Conservation (phyloP, 768 basidiomycete genomes). For the Agaricus subrufescens region DNA sequence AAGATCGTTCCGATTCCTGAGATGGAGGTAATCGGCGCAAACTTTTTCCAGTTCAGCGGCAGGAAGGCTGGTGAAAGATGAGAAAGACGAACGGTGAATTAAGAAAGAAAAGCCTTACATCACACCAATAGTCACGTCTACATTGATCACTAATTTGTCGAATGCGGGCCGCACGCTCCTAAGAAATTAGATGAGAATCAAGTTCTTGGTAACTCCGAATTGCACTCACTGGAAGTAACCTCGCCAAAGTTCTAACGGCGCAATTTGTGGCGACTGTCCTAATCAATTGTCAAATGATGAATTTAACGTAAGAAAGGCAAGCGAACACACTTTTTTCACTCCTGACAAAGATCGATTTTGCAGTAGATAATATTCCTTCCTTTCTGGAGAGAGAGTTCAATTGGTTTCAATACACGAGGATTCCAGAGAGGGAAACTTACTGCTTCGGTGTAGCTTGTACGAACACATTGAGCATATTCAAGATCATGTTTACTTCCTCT, state of each 20-base stretch:
- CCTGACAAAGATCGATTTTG: slow-evolving; percentile 6
- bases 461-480: slow-evolving; percentile 31
- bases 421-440: slow-evolving; percentile 11
- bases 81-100: background rate
- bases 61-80: slow-evolving; percentile 19
- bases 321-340: background rate
- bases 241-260: slow-evolving; percentile 33
- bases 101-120: slow-evolving; percentile 22
- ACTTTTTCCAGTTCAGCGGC: slow-evolving; percentile 15
- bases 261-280: slow-evolving; percentile 15
- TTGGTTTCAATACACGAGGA: background rate
- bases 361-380: slow-evolving; percentile 1
- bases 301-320: background rate
- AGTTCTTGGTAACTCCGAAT: background rate
- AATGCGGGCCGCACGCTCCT: slow-evolving; percentile 40
- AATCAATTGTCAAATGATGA: background rate
- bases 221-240: slow-evolving; percentile 37
- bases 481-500: slow-evolving; percentile 10
- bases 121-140: slow-evolving; percentile 37
- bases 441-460: slow-evolving; percentile 26
- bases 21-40: slow-evolving; percentile 16
- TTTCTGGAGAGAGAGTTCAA: background rate
- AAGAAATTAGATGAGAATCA: background rate
- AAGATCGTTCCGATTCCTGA: slow-evolving; percentile 16
- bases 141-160: slow-evolving; percentile 32